A percentile compares a stretch with the other conserved stretches of the same genome.
Evolutionary conservation across 805 yeast genomes (phyloP).

Genomic region (Tetrapisispora fleetii): DNA sequence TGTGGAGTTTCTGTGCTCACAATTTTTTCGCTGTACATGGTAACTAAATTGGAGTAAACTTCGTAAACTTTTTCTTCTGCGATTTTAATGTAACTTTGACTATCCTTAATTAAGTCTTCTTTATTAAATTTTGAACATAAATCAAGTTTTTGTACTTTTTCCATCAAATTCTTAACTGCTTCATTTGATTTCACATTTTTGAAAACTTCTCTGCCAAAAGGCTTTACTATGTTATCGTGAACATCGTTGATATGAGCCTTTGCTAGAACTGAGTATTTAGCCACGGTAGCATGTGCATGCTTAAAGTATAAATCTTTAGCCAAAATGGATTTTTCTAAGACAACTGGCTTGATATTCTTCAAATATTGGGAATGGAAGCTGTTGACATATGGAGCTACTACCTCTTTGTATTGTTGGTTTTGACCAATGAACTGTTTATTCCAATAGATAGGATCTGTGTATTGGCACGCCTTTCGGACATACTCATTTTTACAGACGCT

Average conservation of each 20-base stretch:
- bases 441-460: constrained; percentile 15
- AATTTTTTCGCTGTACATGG: background rate
- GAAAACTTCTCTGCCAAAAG: background rate
- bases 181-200: background rate
- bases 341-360: constrained; percentile 4
- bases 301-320: background rate
- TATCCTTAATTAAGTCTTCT: background rate
- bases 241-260: background rate
- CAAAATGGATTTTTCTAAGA: background rate
- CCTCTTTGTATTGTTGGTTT: constrained; percentile 9
- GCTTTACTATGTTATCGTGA: background rate
- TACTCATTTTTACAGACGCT: constrained; percentile 11
- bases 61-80: background rate
- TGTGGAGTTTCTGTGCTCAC: background rate
- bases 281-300: background rate
- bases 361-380: constrained; percentile 2
- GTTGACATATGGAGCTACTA: constrained; percentile 10
- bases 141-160: background rate
- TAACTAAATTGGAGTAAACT: background rate
- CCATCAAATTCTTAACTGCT: background rate
- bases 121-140: constrained; percentile 1
- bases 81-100: background rate
- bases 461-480: constrained; percentile 11
- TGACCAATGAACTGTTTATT: constrained; percentile 7
- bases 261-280: background rate